Evolutionary conservation across 805 yeast genomes (phyloP).

Genomic region (Lipomyces oligophaga): DNA sequence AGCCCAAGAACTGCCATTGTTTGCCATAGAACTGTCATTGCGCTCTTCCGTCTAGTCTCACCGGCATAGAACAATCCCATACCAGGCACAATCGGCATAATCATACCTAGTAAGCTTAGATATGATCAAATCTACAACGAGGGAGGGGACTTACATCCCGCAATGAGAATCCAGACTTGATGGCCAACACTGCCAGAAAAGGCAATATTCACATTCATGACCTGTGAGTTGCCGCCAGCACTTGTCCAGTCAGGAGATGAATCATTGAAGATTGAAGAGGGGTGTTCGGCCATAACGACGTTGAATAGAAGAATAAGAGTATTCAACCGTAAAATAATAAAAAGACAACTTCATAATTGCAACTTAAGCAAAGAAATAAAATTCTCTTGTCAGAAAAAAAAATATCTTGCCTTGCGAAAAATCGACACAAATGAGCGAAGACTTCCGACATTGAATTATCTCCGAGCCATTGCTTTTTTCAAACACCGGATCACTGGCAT

Average conservation of each 20-base stretch:
- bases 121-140: neutral
- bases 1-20: slow-evolving; percentile 82
- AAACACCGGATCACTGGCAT: too few relatives aligned
- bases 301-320: too few relatives aligned
- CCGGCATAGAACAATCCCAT: slow-evolving; percentile 92
- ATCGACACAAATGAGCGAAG: too few relatives aligned
- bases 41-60: slow-evolving; percentile 88
- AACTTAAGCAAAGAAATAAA: too few relatives aligned
- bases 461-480: too few relatives aligned
- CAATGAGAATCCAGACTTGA: slow-evolving; percentile 76
- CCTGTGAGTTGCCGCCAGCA: slow-evolving; percentile 64
- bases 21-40: slow-evolving; percentile 89
- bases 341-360: too few relatives aligned
- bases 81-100: slow-evolving; percentile 97
- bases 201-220: slow-evolving; percentile 55
- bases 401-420: too few relatives aligned
- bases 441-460: too few relatives aligned
- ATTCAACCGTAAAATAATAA: too few relatives aligned
- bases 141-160: slow-evolving; percentile 12
- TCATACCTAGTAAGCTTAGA: slow-evolving; percentile 42
- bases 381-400: too few relatives aligned
- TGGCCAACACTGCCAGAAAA: slow-evolving; percentile 52
- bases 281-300: slow-evolving; percentile 20
- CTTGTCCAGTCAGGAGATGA: slow-evolving; percentile 24
- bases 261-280: slow-evolving; percentile 22